phyloP scores from a whole-genome alignment of 345 rosid genomes.

The Euphorbia lathyris region DNA sequence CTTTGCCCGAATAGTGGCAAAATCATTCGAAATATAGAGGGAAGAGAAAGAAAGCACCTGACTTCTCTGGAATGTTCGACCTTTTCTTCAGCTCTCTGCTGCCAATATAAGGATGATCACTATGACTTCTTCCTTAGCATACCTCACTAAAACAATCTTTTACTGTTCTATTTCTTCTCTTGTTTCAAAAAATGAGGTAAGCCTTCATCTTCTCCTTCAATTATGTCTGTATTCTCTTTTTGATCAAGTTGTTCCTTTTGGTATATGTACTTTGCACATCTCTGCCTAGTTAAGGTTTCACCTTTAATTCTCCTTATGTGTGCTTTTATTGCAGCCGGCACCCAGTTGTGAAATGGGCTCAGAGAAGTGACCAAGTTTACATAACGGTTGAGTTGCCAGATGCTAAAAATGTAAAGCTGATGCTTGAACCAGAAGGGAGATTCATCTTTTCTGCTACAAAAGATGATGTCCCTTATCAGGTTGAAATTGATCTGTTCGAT shows the following conservation, averaged over 20 bases:
- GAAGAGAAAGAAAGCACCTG: background rate
- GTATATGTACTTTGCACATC: background rate
- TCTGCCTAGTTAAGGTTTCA: background rate
- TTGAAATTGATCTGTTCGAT: conserved; percentile 19
- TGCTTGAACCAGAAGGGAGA: conserved; percentile 26
- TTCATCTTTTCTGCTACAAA: conserved; percentile 19
- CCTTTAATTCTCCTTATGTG: background rate
- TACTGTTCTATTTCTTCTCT: background rate
- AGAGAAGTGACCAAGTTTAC: conserved; percentile 21
- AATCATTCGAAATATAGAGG: background rate
- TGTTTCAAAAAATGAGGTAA: conserved; percentile 7
- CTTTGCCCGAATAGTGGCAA: background rate
- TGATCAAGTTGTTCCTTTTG: background rate
- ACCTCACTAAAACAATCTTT: no score
- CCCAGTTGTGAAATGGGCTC: conserved; percentile 26
- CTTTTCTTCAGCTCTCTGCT: background rate
- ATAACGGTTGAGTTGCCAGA: conserved; percentile 23
- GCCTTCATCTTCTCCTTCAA: background rate
- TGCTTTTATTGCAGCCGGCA: conserved; percentile 19
- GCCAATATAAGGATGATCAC: background rate
- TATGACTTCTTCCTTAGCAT: background rate
- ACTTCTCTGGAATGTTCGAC: conserved; percentile 14
- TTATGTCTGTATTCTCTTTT: background rate
- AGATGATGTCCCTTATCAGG: conserved; percentile 14
- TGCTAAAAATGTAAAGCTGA: conserved; percentile 24